Base-by-base conservation (phyloP, 163 green algal species). In the Smithsoniella earleae region DNA sequence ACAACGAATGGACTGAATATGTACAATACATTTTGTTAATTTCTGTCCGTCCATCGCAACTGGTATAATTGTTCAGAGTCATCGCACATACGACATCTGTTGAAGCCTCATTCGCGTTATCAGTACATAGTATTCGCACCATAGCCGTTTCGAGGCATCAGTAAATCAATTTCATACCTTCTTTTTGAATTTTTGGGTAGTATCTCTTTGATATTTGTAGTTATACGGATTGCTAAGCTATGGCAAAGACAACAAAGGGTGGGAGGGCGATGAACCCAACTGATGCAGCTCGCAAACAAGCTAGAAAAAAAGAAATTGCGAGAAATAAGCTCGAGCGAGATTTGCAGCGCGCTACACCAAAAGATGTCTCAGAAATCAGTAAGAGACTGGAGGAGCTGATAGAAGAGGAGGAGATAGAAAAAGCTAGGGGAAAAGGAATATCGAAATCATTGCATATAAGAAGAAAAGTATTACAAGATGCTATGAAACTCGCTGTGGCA, bases 271-370 rank as follows among this genome's bases (percentile, higher is more conserved):
- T 92, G 66, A 91, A 95, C 64, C 88, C 89, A 18, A 84, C 88
- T 16, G 90, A 96, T 86, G 87, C 90, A 3, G 88, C 84, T 66
- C 76, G 89, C 34, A 93, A 95, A 79, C 77, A 87, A 73, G 81
- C 92, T 77, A 81, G 87, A 8, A 87, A 88, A 30, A 92, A 91
- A 63, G 87, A 96, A 80, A 85, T 96, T 37, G 62, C 75, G 18
- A 76, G 88, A 30, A 96, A 96, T 73, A 95, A 93, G 76, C 85
- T 92, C 36, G 90, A 95, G 80, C 80, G 90, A 2, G 86, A 90
- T 62, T 89, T 91, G 66, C 86, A 90, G 6, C 76, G 90, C 0
- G 36, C 88, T 86, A 0, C 73, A 76, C 45, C 80, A 37, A 62
- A 83, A 76, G 62, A 77, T 73, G 55, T 81, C 77, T 43, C 79